Base-by-base conservation (phyloP, 768 basidiomycete genomes). In the Leccinum sublutescens region DNA sequence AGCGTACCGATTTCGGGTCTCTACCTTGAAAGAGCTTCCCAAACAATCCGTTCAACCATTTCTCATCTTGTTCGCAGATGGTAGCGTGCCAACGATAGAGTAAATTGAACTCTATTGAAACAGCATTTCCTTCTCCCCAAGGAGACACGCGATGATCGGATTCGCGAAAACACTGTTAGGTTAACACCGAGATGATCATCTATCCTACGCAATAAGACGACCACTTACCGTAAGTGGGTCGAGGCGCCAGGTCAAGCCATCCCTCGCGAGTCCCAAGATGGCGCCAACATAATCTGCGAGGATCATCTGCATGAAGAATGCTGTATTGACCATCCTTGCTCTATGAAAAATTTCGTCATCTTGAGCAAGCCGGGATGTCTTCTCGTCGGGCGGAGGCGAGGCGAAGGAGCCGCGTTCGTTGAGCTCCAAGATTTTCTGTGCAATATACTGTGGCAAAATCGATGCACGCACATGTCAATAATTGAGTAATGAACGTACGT, bases 331-430 rank as follows among this genome's bases (percentile, higher is more conserved):
- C 50, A 91, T 76, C 51, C 90, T 81, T 10, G 88, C 79, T 29
- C 87, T 82, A 58, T 88, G 79, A 75, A 89, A 92, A 50, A 92
- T 84, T 64, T 91, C 90, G 52, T 89, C 85, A 56, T 92, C 91
- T 67, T 92, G 90, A 0, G 64, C 72, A 14, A 66, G 65, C 5
- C 73, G 67, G 5, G 72, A 63, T 31, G 57, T 7, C 60, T 62
- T 33, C 50, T 67, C 60, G 9, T 59, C 33, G 2, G 54, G 23
- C 61, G 67, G 52, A 55, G 71, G 66, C 47, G 62, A 47, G 15
- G 55, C 53, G 68, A 79, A 88, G 2, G 73, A 80, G 10, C 79
- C 77, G 17, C 71, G 66, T 71, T 93, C 90, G 66, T 93, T 90
- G 71, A 92, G 85, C 54, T 80, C 76, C 10, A 88, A 66, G 29